Evolutionary conservation across 768 basidiomycete genomes (phyloP), one percentile per base, ranked within the genome.

Genomic region (Tricholomella constricta): DNA sequence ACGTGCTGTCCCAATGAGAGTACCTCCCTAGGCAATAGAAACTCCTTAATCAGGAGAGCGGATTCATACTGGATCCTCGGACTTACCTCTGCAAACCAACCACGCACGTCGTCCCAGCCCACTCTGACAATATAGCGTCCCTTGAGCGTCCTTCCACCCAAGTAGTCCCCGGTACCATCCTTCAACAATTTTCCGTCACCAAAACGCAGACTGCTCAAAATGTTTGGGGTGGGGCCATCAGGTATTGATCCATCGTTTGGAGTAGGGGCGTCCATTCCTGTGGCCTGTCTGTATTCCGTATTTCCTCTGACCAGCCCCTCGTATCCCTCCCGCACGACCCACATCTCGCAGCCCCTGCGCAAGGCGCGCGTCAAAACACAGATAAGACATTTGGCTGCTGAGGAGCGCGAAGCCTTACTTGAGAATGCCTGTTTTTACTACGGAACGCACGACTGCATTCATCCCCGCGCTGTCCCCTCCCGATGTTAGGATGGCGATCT

Each of bases 381-480:
- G 9, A 23, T 34, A n/a, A 17, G 32, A 20, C 23, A 48, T 25
- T 3, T 20, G 37, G 48, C 23, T 26, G 14, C 34, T 20, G 49
- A 42, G 32, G 41, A 45, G 20, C 17, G 23, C 27, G 38, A 52
- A 51, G 35, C 72, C 84, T 59, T 65, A 94, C 94, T 88, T 88
- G 57, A 94, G 78, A 60, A 99, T 97, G 29, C 88, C 94, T 60
- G 85, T 85, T 72, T 94, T 94, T 58, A 98, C 96, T 41, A 94
- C 88, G 0, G 94, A 81, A 60, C 97, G 90, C 47, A 99, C 96
- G 50, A 86, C 91, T 27, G 94, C 93, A 67, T 96, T 95, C 92
- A 94, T 93, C 64, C 97, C 97, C 47, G 97, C 95, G 72, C 91
- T 93, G 78, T 99, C 97, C 65, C 97, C 96, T 41, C 96, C 97